A percentile compares a stretch with the other conserved stretches of the same genome.
Evolutionary conservation across 352 stramenopile genomes (phyloP).

Genomic region (Globisporangium sylvaticum): DNA sequence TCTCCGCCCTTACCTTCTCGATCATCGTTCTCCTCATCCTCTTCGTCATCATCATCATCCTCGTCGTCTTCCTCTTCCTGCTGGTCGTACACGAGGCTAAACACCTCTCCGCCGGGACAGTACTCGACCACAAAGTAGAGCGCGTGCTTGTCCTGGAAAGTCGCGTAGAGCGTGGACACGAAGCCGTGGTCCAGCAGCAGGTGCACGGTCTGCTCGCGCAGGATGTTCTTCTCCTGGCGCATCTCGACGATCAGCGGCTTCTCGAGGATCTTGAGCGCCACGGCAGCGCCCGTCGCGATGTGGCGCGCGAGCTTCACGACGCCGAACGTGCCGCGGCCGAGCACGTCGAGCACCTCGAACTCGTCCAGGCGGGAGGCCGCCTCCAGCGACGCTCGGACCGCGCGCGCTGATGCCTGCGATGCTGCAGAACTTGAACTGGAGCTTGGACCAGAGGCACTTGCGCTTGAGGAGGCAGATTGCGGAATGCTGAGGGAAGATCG

Average conservation of each 20-base stretch:
- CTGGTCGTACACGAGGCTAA: constrained; percentile 85
- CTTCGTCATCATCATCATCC: constrained; percentile 15
- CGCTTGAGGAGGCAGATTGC: background rate
- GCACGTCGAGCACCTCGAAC: constrained; percentile 55
- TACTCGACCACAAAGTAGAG: constrained; percentile 81
- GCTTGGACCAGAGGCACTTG: background rate
- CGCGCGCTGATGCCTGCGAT: background rate
- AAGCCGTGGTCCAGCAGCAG: constrained; percentile 54
- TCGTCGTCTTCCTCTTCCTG: constrained; percentile 37
- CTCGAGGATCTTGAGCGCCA: constrained; percentile 60
- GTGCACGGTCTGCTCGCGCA: constrained; percentile 68
- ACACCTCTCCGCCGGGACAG: constrained; percentile 71
- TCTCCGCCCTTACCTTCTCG: constrained; percentile 14
- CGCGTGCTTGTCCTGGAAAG: constrained; percentile 67
- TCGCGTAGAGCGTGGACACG: constrained; percentile 53
- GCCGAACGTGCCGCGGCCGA: constrained; percentile 70
- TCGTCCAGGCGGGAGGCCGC: constrained; percentile 29
- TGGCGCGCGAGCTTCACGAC: constrained; percentile 66
- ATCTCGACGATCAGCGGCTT: constrained; percentile 44
- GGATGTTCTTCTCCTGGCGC: constrained; percentile 63
- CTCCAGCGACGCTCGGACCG: constrained; percentile 21
- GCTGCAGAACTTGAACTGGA: background rate
- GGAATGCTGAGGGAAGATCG: constrained; percentile 17
- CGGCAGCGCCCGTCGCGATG: constrained; percentile 38
- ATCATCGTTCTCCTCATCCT: constrained; percentile 17